Evolutionary conservation across 192 early-diverging fungal species (phyloP).

Genomic region (Gamsiella multidivaricata): DNA sequence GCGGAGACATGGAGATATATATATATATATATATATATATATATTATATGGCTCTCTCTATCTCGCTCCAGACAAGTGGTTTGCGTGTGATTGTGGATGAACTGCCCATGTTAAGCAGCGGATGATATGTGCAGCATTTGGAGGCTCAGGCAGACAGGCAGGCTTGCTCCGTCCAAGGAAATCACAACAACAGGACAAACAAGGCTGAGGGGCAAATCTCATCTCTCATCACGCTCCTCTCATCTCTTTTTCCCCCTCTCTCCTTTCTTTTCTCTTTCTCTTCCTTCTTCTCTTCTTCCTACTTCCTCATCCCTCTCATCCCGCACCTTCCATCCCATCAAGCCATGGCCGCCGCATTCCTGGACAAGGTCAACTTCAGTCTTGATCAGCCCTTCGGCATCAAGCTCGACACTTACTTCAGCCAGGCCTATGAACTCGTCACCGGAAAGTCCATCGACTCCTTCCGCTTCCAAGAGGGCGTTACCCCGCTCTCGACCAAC

Average conservation of each 20-base stretch:
- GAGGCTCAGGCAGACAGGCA: too few species aligned
- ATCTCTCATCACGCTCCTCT: not conserved
- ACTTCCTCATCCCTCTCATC: slow-evolving; percentile 6
- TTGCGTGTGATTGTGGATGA: too few species aligned
- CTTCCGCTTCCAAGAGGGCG: slow-evolving; percentile 59
- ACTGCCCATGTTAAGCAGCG: too few species aligned
- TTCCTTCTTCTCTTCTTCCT: slow-evolving; percentile 7
- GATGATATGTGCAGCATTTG: too few species aligned
- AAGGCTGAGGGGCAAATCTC: too few species aligned
- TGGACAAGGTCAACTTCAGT: slow-evolving; percentile 58
- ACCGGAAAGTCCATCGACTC: slow-evolving; percentile 55
- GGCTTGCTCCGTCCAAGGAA: too few species aligned
- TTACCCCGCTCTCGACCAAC: slow-evolving; percentile 64
- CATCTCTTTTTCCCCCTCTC: not conserved
- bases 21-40: not conserved
- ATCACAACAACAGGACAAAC: too few species aligned
- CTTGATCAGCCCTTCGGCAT: slow-evolving; percentile 68
- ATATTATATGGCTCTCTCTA: too few species aligned
- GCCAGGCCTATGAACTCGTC: slow-evolving; percentile 56
- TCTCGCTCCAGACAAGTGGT: too few species aligned
- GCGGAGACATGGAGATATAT: not conserved
- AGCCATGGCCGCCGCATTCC: slow-evolving; percentile 43
- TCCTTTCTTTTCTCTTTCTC: not conserved
- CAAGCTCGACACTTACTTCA: slow-evolving; percentile 63
- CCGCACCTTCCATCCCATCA: slow-evolving; percentile 9